Percentiles rank a stretch among this genome's conserved stretches.
These are phyloP conservation scores for Chondrus crispus DNA, from an alignment of 23 red algal species.

Conservation along the genomic window DNA sequence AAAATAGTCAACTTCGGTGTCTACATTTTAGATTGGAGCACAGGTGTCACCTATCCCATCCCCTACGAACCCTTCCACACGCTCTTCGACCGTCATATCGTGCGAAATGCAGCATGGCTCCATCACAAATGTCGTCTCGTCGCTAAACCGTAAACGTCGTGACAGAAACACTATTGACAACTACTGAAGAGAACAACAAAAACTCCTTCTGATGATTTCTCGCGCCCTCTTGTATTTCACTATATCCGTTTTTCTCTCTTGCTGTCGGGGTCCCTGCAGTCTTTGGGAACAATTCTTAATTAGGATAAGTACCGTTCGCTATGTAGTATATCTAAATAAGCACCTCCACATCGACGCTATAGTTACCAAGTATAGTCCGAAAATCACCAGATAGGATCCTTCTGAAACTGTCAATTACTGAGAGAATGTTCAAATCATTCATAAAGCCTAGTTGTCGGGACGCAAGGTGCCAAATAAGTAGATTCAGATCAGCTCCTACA, in stretches of 20 bases:
- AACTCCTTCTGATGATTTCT: neutral
- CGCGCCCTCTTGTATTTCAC: neutral
- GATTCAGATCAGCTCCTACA: neutral
- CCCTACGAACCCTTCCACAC: neutral
- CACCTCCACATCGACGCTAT: neutral
- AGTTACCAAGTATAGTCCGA: neutral
- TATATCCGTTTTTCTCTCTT: neutral
- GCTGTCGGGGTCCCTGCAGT: neutral
- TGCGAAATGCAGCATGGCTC: neutral
- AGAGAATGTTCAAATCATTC: neutral
- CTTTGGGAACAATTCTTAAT: neutral
- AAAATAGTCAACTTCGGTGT: no score
- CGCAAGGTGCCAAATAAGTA: neutral
- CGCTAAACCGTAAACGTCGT: neutral
- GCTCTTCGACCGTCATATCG: neutral
- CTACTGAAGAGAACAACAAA: neutral
- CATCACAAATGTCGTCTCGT: neutral
- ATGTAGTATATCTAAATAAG: neutral
- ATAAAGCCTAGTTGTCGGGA: neutral
- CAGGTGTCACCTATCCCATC: neutral
- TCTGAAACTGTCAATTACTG: neutral
- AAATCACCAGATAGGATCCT: neutral
- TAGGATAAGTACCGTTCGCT: neutral
- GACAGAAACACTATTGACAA: neutral
- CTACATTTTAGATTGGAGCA: no score